Percentiles rank a stretch among this genome's conserved stretches.
Conservation (phyloP, 495 filamentous ascomycete species). For the Annulohypoxylon bovei region DNA sequence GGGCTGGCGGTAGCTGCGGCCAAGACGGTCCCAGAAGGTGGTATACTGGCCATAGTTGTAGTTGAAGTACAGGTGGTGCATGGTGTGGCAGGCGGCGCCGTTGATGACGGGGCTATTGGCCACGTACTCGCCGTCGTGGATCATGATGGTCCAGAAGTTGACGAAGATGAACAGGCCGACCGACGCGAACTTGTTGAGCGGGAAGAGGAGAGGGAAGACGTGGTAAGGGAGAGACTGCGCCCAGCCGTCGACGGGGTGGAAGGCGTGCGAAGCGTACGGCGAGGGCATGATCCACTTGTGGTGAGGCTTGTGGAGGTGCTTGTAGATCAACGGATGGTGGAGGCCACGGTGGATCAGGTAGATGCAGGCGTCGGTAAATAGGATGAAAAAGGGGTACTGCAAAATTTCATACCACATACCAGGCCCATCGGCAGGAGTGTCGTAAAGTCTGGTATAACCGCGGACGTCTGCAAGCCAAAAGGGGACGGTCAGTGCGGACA, state of each 20-base stretch:
- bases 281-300: slow-evolving; percentile 99
- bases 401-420: slow-evolving; percentile 79
- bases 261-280: slow-evolving; percentile 89
- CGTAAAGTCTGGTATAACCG: slow-evolving; percentile 89
- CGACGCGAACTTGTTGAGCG: slow-evolving; percentile 90
- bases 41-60: slow-evolving; percentile 99
- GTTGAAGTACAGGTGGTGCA: slow-evolving; percentile 99
- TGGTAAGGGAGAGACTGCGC: slow-evolving; percentile 94
- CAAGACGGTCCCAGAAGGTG: slow-evolving; percentile 92
- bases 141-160: slow-evolving; percentile 97
- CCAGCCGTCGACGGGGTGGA: slow-evolving; percentile 95
- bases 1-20: slow-evolving; percentile 87
- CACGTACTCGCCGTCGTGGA: slow-evolving; percentile 96
- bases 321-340: slow-evolving; percentile 87
- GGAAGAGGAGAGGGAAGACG: slow-evolving; percentile 92
- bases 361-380: slow-evolving; percentile 93
- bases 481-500: slow-evolving; percentile 85
- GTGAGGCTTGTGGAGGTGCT: slow-evolving; percentile 92
- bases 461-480: slow-evolving; percentile 85
- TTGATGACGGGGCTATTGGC: slow-evolving; percentile 90
- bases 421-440: slow-evolving; percentile 74
- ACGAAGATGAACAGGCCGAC: slow-evolving; percentile 89
- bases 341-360: slow-evolving; percentile 95
- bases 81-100: slow-evolving; percentile 94
- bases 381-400: slow-evolving; percentile 91